phyloP scores from a whole-genome alignment of 1,139 yeast species.

The Diutina sp. region DNA sequence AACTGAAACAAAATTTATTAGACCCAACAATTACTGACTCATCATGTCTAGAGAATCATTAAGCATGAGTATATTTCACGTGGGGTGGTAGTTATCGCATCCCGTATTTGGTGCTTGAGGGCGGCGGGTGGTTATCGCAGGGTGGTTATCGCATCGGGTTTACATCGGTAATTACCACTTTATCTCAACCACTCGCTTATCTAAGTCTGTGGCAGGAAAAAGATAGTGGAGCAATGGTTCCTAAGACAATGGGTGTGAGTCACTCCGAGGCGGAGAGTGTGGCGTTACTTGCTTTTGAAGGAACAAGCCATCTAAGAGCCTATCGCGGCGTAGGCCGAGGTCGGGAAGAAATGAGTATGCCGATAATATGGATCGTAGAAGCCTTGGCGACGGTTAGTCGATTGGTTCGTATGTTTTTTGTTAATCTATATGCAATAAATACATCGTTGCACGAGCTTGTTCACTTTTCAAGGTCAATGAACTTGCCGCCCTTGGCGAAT shows the following conservation, averaged over 20 bases:
- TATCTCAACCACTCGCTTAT: no score
- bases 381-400: no score
- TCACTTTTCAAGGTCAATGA: constrained; percentile 22
- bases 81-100: neutral
- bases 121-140: no score
- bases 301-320: neutral
- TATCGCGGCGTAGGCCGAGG: neutral
- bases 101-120: no score
- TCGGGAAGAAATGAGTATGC: neutral
- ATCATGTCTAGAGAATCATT: neutral
- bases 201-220: no score
- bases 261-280: neutral
- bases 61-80: neutral
- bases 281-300: neutral
- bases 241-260: neutral
- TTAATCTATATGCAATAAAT: constrained; percentile 1
- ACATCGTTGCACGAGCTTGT: neutral
- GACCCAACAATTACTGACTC: no score
- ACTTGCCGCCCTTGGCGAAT: constrained; percentile 40
- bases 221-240: neutral
- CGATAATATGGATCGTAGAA: no score
- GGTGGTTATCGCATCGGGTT: neutral
- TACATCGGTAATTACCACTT: neutral
- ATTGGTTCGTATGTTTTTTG: neutral
- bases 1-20: no score